Evolutionary conservation across 1,139 yeast species (phyloP), one percentile per base, ranked within the genome.

Genomic region (Geotrichum klebahnii): DNA sequence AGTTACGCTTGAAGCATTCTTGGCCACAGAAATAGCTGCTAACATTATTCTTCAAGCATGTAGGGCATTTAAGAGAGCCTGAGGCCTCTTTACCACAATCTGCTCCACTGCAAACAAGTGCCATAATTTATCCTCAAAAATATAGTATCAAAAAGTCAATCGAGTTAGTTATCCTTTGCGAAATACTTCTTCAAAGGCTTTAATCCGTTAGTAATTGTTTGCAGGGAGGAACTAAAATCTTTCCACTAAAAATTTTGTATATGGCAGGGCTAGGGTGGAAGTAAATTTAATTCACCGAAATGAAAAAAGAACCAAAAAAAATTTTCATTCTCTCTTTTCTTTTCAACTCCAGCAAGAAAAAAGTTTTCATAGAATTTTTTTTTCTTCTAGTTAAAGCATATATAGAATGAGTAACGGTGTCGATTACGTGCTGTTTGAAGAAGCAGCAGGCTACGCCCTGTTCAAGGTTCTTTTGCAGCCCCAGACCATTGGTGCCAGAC

Each of bases 361-460:
- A 34, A 34, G 6, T 9, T 35, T 9, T 16, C 20, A 16, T 16
- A 14, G 23, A 14, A 34, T 36, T 36, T 37, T n/a, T 3, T 16
- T 2, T 10, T n/a, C n/a, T n/a, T n/a, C n/a, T n/a, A n/a, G n/a
- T n/a, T 16, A 16, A 10, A n/a, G 24, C 32, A 8, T 35, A 23
- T 26, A 45, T 35, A 53, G 33, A 16, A 53, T 50, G 53, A 49
- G 53, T 32, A 52, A 42, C 49, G 53, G 51, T 34, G 79, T 89
- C 71, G 96, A 92, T 73, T 92, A 82, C 74, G 82, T 92, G 71
- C 84, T 92, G 67, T 92, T 85, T 70, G 99, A 92, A 78, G 97
- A 92, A 77, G 96, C 98, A 56, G 89, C 98, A 51, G 99, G 99
- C 60, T 92, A 92, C 71, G 97, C 96, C 61, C 79, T 92, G 66